phyloP scores from a whole-genome alignment of 371 early-diverging fungal species.

The Apophysomyces sp. region DNA sequence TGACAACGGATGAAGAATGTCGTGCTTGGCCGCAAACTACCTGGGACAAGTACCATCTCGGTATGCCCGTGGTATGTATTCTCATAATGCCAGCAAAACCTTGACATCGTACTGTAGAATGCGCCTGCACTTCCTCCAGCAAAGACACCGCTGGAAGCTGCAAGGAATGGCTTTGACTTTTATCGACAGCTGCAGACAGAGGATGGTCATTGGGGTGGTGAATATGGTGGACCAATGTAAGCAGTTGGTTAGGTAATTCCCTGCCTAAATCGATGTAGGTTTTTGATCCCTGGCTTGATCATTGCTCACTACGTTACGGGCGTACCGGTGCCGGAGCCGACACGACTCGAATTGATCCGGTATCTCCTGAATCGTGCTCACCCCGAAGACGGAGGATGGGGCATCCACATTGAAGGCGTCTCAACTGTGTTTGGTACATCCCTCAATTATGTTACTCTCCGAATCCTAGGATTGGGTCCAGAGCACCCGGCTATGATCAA shows the following conservation, averaged over 20 bases:
- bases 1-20: conserved; percentile 64
- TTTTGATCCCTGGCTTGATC: conserved; percentile 87
- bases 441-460: conserved; percentile 88
- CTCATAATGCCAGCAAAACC: not conserved
- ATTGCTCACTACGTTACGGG: conserved; percentile 87
- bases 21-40: conserved; percentile 74
- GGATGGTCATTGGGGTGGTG: conserved; percentile 97
- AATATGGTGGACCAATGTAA: conserved; percentile 95
- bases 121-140: conserved; percentile 47
- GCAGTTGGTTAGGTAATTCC: not conserved
- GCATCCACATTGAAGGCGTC: conserved; percentile 91
- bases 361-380: conserved; percentile 85
- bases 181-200: conserved; percentile 86
- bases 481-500: conserved; percentile 86
- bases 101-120: conserved; percentile 37
- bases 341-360: conserved; percentile 79
- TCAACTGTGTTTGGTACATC: conserved; percentile 96
- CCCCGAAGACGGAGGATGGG: conserved; percentile 94
- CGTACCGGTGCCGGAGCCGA: conserved; percentile 56
- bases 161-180: conserved; percentile 88
- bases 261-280: conserved; percentile 36
- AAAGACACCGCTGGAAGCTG: conserved; percentile 74
- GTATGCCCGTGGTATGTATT: conserved; percentile 65
- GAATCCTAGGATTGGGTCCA: conserved; percentile 85
- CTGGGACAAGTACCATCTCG: conserved; percentile 90